Conservation (phyloP, 2,329 filamentous ascomycete genomes). For the Pseudohalonectria lignicola region DNA sequence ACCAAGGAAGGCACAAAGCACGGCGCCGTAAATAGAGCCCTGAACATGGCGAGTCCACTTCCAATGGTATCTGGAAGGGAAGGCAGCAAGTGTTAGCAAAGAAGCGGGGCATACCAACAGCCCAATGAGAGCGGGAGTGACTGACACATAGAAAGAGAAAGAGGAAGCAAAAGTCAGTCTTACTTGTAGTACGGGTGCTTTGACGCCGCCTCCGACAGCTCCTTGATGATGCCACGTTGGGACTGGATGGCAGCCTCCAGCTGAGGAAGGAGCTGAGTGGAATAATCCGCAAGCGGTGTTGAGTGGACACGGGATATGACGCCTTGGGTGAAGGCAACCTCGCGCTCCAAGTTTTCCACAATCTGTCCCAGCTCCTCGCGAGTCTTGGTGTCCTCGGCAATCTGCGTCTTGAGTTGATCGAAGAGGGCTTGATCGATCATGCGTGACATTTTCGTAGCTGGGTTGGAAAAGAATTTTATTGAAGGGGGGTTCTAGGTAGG, state of each 20-base stretch:
- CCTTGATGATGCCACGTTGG: slow-evolving; percentile 58
- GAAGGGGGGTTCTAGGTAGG: no score
- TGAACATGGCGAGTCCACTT: slow-evolving; percentile 81
- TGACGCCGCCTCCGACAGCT: slow-evolving; percentile 64
- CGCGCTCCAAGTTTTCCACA: slow-evolving; percentile 70
- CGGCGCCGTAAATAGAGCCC: slow-evolving; percentile 52
- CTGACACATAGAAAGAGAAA: slow-evolving; percentile 3
- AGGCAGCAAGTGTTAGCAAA: background rate
- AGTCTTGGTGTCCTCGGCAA: slow-evolving; percentile 76
- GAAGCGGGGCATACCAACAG: no score
- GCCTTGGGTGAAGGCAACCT: slow-evolving; percentile 71
- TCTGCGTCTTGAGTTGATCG: slow-evolving; percentile 73
- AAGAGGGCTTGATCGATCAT: slow-evolving; percentile 80
- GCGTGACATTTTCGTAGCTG: slow-evolving; percentile 15
- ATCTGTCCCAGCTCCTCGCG: slow-evolving; percentile 77
- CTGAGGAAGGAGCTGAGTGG: slow-evolving; percentile 45
- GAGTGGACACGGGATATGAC: slow-evolving; percentile 84
- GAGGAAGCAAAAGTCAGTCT: slow-evolving; percentile 6
- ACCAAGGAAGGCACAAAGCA: slow-evolving; percentile 65
- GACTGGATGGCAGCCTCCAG: slow-evolving; percentile 62
- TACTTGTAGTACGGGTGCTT: slow-evolving; percentile 95
- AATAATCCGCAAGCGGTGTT: slow-evolving; percentile 28
- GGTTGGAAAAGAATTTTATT: no score
- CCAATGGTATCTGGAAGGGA: slow-evolving; percentile 53
- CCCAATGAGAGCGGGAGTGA: no score